Evolutionary conservation across 2,329 filamentous ascomycete genomes (phyloP), one percentile per base, ranked within the genome.

Genomic region (Colletotrichum tropicale): DNA sequence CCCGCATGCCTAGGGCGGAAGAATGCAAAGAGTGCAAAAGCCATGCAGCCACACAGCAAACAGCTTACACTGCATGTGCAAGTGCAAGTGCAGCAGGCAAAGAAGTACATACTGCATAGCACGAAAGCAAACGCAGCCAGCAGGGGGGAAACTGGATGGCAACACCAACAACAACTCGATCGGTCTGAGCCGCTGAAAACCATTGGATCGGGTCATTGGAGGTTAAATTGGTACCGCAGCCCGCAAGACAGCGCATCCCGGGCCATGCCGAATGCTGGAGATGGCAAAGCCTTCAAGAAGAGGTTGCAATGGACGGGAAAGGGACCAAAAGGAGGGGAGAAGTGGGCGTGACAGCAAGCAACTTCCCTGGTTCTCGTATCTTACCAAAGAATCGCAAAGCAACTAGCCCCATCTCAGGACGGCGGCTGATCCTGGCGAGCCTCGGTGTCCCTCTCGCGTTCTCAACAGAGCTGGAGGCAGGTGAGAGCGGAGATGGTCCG

Each of bases 131-230:
- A 28, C 18, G 7, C 7, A 30, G 36, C 36, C 36, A 38, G 36
- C 16, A 21, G 43, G 43, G 43, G 43, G 43, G 6, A 13, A 21
- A 48, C n/a, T 48, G 43, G n/a, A 21, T 48, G 38, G n/a, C 16
- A 56, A 36, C 26, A 43, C 48, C 24, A 24, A 13, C 34, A 71
- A 28, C 61, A 61, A 34, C 70, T 75, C 73, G 73, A 75, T 75
- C 73, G 73, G 70, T 60, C 73, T 69, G 64, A 70, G 70, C 56
- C 58, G 58, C 48, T 73, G 21, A 48, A 65, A 73, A 65, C 58
- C 64, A 75, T 75, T 75, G 73, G 64, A 68, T 75, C 64, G 70
- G 73, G 48, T 68, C 70, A 73, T 75, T 75, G 56, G 64, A 75
- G 70, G 73, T 69, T 75, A 69, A 73, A 75, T 60, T 67, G 18